phyloP scores from a whole-genome alignment of 2,329 filamentous ascomycete species.

The Penicillium sp. region DNA sequence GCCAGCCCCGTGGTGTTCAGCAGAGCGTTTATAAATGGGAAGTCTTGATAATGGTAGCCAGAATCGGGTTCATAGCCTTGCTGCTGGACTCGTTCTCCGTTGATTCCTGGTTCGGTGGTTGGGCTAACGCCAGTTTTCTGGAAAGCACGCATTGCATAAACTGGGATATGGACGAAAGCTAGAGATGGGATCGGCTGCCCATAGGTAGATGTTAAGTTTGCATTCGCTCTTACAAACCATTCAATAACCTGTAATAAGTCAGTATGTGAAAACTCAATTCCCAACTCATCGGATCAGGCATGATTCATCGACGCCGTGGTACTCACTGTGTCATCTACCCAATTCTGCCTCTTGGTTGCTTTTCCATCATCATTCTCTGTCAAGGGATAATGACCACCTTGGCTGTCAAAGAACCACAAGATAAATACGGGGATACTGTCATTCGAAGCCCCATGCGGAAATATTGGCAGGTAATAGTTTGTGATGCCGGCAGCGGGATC shows the following conservation, averaged over 20 bases:
- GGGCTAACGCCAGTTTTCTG: constrained; percentile 45
- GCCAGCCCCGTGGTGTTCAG: constrained; percentile 54
- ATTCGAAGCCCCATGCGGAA: constrained; percentile 40
- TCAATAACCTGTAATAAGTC: constrained; percentile 26
- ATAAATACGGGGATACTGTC: constrained; percentile 43
- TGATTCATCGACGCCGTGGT: no score
- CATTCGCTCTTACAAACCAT: constrained; percentile 44
- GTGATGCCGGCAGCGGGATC: constrained; percentile 43
- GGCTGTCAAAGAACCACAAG: constrained; percentile 71
- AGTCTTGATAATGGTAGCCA: constrained; percentile 49
- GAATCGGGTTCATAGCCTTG: constrained; percentile 16
- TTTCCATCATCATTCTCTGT: constrained; percentile 26
- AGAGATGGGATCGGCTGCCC: constrained; percentile 46
- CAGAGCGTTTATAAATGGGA: constrained; percentile 62
- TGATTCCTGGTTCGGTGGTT: constrained; percentile 46
- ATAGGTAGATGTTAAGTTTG: constrained; percentile 27
- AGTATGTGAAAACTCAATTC: neutral
- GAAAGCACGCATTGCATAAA: constrained; percentile 40
- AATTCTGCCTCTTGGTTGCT: constrained; percentile 37
- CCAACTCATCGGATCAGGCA: neutral
- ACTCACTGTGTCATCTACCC: constrained; percentile 42
- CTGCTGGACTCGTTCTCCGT: constrained; percentile 43
- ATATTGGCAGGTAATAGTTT: constrained; percentile 57
- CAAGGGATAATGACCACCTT: constrained; percentile 55
- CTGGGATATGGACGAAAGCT: constrained; percentile 56